A percentile compares a stretch with the other conserved stretches of the same genome.
These are phyloP conservation scores for Pleurotus djamor DNA, from an alignment of 768 basidiomycete genomes.

Conservation along the genomic window DNA sequence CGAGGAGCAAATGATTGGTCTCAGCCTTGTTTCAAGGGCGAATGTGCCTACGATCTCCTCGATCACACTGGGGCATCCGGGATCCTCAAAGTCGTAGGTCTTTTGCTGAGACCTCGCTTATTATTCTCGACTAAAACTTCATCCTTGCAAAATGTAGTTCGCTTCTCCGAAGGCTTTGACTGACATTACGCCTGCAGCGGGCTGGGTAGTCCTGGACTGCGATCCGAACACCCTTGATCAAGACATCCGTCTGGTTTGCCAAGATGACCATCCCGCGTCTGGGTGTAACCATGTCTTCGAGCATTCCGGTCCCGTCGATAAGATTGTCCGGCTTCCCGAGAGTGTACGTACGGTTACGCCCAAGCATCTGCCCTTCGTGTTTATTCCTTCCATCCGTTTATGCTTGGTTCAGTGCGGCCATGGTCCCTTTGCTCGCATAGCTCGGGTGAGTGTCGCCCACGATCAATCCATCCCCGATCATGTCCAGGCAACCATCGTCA, in stretches of 20 bases:
- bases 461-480: slow-evolving; percentile 30
- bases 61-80: neutral
- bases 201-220: neutral
- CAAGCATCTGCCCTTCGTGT: neutral
- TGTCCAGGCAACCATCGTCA: slow-evolving; percentile 17
- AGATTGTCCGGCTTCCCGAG: slow-evolving; percentile 54
- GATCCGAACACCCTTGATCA: neutral
- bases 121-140: neutral
- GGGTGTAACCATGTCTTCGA: slow-evolving; percentile 37
- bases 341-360: slow-evolving; percentile 27
- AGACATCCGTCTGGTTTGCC: neutral
- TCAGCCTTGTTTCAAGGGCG: slow-evolving; percentile 19
- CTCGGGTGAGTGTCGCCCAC: slow-evolving; percentile 27
- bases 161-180: neutral
- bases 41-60: slow-evolving; percentile 17
- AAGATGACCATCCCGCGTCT: slow-evolving; percentile 17
- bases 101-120: neutral
- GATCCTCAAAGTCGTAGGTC: neutral
- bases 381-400: neutral
- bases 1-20: slow-evolving; percentile 17
- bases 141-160: neutral
- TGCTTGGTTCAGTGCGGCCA: slow-evolving; percentile 5
- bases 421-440: slow-evolving; percentile 23
- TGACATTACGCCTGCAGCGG: neutral
- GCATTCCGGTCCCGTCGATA: slow-evolving; percentile 36